Base-by-base conservation (phyloP, 129 eudicot species). In the Flaveria brownii region DNA sequence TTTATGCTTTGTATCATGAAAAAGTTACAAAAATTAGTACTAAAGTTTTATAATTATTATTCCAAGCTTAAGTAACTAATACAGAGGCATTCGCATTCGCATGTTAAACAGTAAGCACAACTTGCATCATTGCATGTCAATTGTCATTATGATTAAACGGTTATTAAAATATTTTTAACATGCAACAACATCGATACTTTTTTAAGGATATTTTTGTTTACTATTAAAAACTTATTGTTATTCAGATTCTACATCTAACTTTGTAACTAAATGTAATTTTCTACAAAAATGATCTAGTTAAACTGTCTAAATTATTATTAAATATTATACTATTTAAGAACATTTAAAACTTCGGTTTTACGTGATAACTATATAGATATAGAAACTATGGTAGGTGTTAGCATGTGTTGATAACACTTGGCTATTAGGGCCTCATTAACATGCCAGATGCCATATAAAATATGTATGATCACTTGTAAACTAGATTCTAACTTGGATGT, bases 101-200 rank as follows among this genome's bases (percentile, higher is more conserved):
- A 11, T 50, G 41, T 79, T 50, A 62, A 23, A 54, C 16, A 39
- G 10, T 23, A 39, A 63, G 5, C 36, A 30, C 36, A 4, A 30
- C 36, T 30, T 30, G 36, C 36, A 30, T 22, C 83, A 72, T 49
- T 52, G 74, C 39, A 54, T 72, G 68, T 72, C 22, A 20, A 20
- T 63, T n/a, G 57, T 60, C 10, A 56, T 72, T 63, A 36, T 23
- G 41, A 36, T 36, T 6, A 6, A 59, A 23, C 10, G 39, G 16
- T 23, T 59, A 59, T 20, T 16, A 59, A 59, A 59, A 6, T 25
- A 59, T 23, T 23, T 59, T 9, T 59, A 22, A 59, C 65, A 60
- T 25, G 9, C 11, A 12, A 60, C 26, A 13, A 25, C 39, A 25
- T 9, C 12, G 61, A 43, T 26, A 28, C 15, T 11, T 28, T 28